Base-by-base conservation (phyloP, 176 grass and related monocot genomes). In the Saccharum officinarum region DNA sequence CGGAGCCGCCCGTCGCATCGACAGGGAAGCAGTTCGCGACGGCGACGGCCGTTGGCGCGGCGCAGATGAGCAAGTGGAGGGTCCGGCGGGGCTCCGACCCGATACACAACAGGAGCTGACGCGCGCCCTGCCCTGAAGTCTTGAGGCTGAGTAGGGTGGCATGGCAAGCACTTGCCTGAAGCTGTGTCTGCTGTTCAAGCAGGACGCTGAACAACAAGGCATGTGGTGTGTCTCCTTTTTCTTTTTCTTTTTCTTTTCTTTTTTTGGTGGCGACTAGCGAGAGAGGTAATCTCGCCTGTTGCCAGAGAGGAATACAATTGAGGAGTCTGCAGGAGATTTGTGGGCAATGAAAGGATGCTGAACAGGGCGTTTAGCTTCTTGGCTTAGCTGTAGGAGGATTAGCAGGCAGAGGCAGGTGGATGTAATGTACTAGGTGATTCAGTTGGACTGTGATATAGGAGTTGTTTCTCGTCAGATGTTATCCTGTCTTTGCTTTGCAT, bases 31-130 rank as follows among this genome's bases (percentile, higher is more conserved):
- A 15, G 76, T 67, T 80, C 31, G 14, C 42, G 26, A 23, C 77
- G 50, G 70, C 75, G 36, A 72, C 34, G 57, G 20, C 85, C 18
- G 34, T 83, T 2, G 85, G 82, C 4, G 86, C 82, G 4, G 78
- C 33, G 38, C 82, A 78, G 74, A 79, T 67, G 82, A 88, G 90
- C 90, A 79, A 92, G 78, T 81, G 86, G 86, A 86, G 90, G 68
- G 90, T 92, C 57, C 72, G 90, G 67, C 86, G 86, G 28, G 90
- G 90, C 82, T 92, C 86, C 0, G 86, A 92, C 31, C 90, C 90
- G 16, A 92, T 92, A 88, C 90, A 92, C 83, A 92, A 92, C 86
- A 59, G 90, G 79, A 92, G 79, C 79, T 88, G 60, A 81, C 10
- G 44, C 1, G n/a, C 25, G 25, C 61, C 62, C 5, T 18, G 63